Evolutionary conservation across 306 rosid species (phyloP).

Genomic region (Calophaca sinica): DNA sequence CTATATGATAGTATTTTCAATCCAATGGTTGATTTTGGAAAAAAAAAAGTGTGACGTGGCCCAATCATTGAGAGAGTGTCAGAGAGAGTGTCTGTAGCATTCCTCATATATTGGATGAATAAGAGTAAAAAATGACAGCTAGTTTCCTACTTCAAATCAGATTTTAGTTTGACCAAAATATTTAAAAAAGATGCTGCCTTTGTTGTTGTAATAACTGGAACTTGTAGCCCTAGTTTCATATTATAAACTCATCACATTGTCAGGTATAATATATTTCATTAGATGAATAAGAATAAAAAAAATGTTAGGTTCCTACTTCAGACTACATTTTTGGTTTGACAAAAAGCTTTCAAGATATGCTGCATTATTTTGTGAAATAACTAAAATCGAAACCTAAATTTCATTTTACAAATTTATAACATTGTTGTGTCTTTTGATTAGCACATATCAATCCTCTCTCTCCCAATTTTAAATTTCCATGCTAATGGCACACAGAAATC

Average conservation of each 20-base stretch:
- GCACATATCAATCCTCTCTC: too few relatives aligned
- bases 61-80: too few relatives aligned
- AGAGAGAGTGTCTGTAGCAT: too few relatives aligned
- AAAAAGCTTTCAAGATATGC: background rate
- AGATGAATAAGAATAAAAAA: background rate
- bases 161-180: background rate
- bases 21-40: too few relatives aligned
- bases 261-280: too few relatives aligned
- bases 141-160: slow-evolving; percentile 6
- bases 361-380: background rate
- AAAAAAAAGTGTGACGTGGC: too few relatives aligned
- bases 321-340: background rate
- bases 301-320: background rate
- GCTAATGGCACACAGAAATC: background rate
- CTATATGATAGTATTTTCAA: too few relatives aligned
- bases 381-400: background rate
- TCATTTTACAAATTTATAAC: background rate
- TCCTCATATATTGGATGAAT: background rate
- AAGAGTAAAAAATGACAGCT: background rate
- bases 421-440: background rate
- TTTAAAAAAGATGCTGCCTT: background rate
- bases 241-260: background rate
- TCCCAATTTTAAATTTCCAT: too few relatives aligned
- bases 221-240: background rate
- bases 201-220: too few relatives aligned